phyloP scores from a whole-genome alignment of 148 eudicot species.

The Amaranthus hypochondriacus region DNA sequence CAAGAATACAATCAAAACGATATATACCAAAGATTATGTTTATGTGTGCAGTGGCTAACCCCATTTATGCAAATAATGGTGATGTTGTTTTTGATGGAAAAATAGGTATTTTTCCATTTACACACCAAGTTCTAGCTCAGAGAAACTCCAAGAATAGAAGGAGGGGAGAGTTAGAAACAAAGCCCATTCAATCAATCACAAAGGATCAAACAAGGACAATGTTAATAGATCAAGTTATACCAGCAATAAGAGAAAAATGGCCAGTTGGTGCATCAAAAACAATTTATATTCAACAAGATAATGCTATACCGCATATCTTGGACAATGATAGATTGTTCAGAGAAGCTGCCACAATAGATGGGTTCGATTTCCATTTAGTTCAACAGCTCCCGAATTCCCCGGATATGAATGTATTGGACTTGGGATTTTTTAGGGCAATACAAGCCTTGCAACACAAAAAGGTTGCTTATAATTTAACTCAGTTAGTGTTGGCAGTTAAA shows the following conservation, averaged over 20 bases:
- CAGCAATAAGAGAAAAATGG: neutral
- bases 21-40: conserved; percentile 2
- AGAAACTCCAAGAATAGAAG: neutral
- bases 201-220: neutral
- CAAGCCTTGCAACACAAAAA: neutral
- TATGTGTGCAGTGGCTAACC: neutral
- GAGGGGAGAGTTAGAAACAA: neutral
- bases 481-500: too few relatives aligned
- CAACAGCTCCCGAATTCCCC: neutral
- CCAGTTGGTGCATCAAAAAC: neutral
- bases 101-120: neutral
- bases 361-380: neutral
- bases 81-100: neutral
- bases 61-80: neutral
- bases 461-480: too few relatives aligned
- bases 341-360: neutral
- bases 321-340: neutral
- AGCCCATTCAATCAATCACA: neutral
- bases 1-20: neutral
- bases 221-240: neutral
- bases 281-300: neutral
- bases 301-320: neutral
- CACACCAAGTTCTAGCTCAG: neutral
- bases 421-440: neutral
- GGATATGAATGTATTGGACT: neutral